Conservation (phyloP, 805 yeast genomes). For the Candida insectorum region DNA sequence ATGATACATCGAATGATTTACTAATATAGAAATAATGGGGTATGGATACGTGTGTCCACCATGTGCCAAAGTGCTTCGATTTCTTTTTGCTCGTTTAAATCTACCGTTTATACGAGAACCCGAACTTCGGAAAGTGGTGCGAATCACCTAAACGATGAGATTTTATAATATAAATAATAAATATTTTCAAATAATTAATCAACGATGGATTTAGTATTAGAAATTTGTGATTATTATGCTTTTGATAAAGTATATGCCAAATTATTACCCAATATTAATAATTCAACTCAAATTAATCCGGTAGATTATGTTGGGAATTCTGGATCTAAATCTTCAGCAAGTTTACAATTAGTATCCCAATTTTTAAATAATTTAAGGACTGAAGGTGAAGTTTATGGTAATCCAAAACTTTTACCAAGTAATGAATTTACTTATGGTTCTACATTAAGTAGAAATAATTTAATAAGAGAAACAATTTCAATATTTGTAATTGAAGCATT, state of each 20-base stretch:
- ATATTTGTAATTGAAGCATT: conserved; percentile 67
- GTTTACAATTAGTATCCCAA: conserved; percentile 9
- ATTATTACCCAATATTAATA: conserved; percentile 33
- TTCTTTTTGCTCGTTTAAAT: background rate
- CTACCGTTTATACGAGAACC: conserved; percentile 1
- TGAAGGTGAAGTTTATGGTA: conserved; percentile 53
- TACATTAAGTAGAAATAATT: conserved; percentile 64
- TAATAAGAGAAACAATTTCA: conserved; percentile 67
- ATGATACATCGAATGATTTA: too few relatives aligned
- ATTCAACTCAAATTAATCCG: conserved; percentile 15
- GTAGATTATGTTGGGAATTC: background rate
- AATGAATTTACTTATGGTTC: conserved; percentile 62
- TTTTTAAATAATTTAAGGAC: conserved; percentile 21
- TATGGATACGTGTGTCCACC: too few relatives aligned
- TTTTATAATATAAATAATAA: conserved; percentile 44
- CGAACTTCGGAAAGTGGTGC: conserved; percentile 5
- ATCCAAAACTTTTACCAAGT: conserved; percentile 56
- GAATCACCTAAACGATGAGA: conserved; percentile 3
- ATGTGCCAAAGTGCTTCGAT: too few relatives aligned
- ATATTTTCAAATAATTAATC: background rate
- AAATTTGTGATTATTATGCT: conserved; percentile 65
- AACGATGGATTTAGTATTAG: conserved; percentile 90
- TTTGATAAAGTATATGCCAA: conserved; percentile 76
- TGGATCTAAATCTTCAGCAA: background rate
- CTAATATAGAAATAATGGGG: too few relatives aligned